Conservation (phyloP, 176 grass and related monocot genomes). For the Avena atlantica region DNA sequence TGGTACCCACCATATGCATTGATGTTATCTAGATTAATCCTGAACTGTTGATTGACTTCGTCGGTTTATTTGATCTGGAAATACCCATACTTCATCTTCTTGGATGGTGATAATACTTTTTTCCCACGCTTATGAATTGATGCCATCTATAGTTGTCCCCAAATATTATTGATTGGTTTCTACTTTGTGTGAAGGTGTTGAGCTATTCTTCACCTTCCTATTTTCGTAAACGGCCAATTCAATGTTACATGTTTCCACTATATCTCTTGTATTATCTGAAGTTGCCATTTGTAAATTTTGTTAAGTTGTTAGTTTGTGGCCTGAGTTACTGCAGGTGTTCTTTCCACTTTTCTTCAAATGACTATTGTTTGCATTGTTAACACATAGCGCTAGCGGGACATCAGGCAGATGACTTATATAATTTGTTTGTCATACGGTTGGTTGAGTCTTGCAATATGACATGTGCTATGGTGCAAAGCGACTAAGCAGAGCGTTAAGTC, state of each 20-base stretch:
- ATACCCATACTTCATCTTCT: background rate
- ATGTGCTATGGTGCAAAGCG: background rate
- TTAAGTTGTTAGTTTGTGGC: background rate
- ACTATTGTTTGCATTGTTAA: background rate
- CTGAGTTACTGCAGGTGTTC: background rate
- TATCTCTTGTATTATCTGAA: background rate
- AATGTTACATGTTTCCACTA: background rate
- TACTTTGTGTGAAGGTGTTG: background rate
- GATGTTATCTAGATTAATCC: background rate
- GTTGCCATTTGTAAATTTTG: background rate
- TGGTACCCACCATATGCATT: background rate
- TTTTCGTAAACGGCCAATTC: background rate
- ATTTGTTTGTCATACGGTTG: background rate
- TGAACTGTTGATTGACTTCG: background rate
- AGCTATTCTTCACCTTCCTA: background rate
- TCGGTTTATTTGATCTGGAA: background rate
- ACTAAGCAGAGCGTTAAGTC: background rate
- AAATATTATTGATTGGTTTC: background rate
- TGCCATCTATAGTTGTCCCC: background rate
- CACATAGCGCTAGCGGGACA: background rate
- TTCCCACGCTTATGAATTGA: background rate
- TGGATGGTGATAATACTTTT: background rate
- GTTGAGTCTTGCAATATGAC: background rate
- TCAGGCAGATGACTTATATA: background rate
- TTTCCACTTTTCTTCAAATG: background rate